Evolutionary conservation across 1,139 yeast genomes (phyloP).

Genomic region (Scheffersomyces illinoinensis): DNA sequence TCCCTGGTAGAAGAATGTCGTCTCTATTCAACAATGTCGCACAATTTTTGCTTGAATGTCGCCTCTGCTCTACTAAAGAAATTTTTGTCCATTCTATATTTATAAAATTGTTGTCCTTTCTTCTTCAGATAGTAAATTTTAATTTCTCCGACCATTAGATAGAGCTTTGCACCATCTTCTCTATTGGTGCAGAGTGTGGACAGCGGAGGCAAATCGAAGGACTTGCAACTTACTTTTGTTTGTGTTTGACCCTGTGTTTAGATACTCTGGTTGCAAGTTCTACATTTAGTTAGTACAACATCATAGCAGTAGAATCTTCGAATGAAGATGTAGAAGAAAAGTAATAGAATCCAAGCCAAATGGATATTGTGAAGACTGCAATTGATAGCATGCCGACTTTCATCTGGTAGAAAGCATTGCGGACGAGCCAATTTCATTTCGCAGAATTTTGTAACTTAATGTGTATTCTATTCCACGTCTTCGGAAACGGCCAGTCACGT

Average conservation of each 20-base stretch:
- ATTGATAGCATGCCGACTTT: background rate
- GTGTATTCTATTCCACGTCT: too few relatives aligned
- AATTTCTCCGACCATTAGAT: constrained; percentile 53
- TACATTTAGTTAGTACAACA: background rate
- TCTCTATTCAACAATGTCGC: background rate
- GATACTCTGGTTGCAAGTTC: background rate
- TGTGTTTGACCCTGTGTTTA: background rate
- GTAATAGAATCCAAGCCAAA: background rate
- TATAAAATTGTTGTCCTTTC: constrained; percentile 6
- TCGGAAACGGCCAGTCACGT: too few relatives aligned
- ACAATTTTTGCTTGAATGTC: background rate
- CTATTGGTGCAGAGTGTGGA: constrained; percentile 61
- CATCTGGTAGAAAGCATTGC: too few relatives aligned
- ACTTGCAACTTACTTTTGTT: background rate
- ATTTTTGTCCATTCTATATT: constrained; percentile 3
- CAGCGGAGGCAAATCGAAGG: constrained; percentile 60
- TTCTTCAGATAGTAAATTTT: constrained; percentile 25
- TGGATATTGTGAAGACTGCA: background rate
- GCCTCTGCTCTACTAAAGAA: background rate
- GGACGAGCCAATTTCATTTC: too few relatives aligned
- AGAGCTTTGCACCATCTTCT: constrained; percentile 53
- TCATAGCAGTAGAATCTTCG: background rate
- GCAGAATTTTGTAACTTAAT: too few relatives aligned
- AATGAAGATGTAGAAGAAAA: background rate
- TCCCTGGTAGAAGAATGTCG: background rate